Base-by-base conservation (phyloP, 192 early-diverging fungal species). In the Dissophora ornata region DNA sequence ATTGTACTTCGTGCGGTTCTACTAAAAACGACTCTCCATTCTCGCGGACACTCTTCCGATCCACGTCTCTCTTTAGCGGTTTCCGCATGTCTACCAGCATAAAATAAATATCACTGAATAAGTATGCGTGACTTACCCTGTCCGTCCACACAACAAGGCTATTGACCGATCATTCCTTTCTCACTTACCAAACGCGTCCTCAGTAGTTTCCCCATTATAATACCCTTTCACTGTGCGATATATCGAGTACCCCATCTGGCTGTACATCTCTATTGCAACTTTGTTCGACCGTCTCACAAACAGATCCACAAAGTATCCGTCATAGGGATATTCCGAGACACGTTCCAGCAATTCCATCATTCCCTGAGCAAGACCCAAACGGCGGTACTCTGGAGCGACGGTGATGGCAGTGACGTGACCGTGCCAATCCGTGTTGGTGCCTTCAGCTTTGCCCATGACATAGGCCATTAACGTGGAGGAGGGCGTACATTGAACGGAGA, bases 351-450 rank as follows among this genome's bases (percentile, higher is more conserved):
- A 80, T 18, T 85, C 77, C 96, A 99, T 98, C 75, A 99, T 88
- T 12, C 89, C 85, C 44, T 91, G 85, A 6, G 94, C 97, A 0
- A 99, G 87, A 5, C 96, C 95, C 64, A 98, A 79, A 13, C 96
- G 88, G 36, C 97, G 91, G 70, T 92, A 98, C 71, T 97, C 96
- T 18, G 97, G 96, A 0, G 93, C 94, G 0, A 99, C 97, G 6
- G 97, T 98, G 33, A 99, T 86, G 10, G 97, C 97, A 2, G 97
- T 97, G 29, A 99, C 97, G 69, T 99, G 97, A 7, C 97, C 97
- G 71, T 99, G 97, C 96, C 96, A 98, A 28, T 93, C 86, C 57
- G 90, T 89, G 33, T 85, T 88, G 1, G 79, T 83, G 52, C 96
- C 97, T 73, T 99, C 97, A 13, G 94, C 94, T 69, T 99, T 99